phyloP scores from a whole-genome alignment of 2,329 filamentous ascomycete species.

The Penicillium brasilianum region DNA sequence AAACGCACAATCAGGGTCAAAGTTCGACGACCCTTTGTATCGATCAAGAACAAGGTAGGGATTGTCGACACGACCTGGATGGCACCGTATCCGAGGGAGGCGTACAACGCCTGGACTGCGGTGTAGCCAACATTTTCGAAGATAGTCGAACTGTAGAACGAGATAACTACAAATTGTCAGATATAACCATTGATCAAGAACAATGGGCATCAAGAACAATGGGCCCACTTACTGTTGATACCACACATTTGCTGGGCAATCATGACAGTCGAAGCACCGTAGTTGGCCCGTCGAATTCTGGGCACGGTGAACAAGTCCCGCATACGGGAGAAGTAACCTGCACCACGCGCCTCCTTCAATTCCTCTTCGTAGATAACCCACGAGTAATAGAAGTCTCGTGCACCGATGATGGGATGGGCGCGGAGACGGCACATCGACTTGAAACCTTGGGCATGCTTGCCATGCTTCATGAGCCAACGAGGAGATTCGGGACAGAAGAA shows the following conservation, averaged over 20 bases:
- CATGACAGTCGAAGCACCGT: conserved; percentile 80
- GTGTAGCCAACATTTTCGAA: conserved; percentile 60
- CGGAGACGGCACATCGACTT: conserved; percentile 27
- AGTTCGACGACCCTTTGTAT: conserved; percentile 66
- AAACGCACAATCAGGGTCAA: conserved; percentile 42
- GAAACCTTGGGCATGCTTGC: conserved; percentile 20
- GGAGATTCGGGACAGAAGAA: conserved; percentile 37
- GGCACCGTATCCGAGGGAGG: conserved; percentile 67
- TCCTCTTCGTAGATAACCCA: conserved; percentile 57
- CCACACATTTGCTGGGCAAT: conserved; percentile 73
- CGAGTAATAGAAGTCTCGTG: conserved; percentile 66
- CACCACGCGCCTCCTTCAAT: conserved; percentile 45
- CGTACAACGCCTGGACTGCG: conserved; percentile 61
- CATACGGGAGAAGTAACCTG: conserved; percentile 66
- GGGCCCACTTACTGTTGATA: conserved; percentile 39
- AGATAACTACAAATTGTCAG: conserved; percentile 52
- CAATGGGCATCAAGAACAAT: too few relatives aligned
- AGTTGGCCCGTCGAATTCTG: conserved; percentile 63
- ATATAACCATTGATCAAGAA: conserved; percentile 56
- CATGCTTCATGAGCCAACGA: conserved; percentile 35
- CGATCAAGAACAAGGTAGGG: conserved; percentile 67
- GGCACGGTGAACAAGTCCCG: conserved; percentile 54
- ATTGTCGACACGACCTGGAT: conserved; percentile 67
- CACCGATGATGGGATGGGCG: conserved; percentile 49
- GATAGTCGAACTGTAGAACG: conserved; percentile 71